Base-by-base conservation (phyloP, 2,329 filamentous ascomycete species). In the Sphaerulina populicola region DNA sequence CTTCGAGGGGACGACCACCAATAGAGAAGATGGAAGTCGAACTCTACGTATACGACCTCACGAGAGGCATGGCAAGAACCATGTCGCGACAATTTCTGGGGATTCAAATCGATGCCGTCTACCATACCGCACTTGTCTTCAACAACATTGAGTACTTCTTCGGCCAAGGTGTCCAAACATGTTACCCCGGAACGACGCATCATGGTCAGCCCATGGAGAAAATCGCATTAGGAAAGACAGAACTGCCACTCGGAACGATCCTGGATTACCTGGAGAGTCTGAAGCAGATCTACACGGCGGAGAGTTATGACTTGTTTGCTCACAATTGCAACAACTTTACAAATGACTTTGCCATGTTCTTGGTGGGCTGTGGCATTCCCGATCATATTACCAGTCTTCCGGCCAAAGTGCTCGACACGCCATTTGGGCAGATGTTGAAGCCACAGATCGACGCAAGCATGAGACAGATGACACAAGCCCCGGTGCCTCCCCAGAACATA, bases 271-370 rank as follows among this genome's bases (percentile, higher is more conserved):
- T 98, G 1, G 85, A 93, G 49, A 94, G 89, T 4, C 66, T 97
- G 44, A 83, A 84, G 54, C 75, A 83, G 1, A 83, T 94, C 9
- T 98, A 94, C 65, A 94, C 88, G 0, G 74, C 85, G 7, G 65
- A 69, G 43, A 86, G 87, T 0, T 97, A 97, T 64, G 88, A 96
- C 64, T 73, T 96, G 4, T 95, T 87, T 72, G 61, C 79, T 27
- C 89, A 96, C 69, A 98, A 98, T 66, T 97, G 91, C 51, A 98
- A 97, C 72, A 96, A 96, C 69, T 98, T 97, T 69, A 88, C 86
- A 3, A 91, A 97, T 64, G 89, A 95, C 55, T 83, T 97, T 59
- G 76, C 88, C 56, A 93, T 87, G 68, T 97, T 97, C 57, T 74
- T 97, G 0, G 74, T 96, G 1, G 91, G 93, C 18, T 86, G 83